Base-by-base conservation (phyloP, 805 yeast species). In the Candida silvatica region DNA sequence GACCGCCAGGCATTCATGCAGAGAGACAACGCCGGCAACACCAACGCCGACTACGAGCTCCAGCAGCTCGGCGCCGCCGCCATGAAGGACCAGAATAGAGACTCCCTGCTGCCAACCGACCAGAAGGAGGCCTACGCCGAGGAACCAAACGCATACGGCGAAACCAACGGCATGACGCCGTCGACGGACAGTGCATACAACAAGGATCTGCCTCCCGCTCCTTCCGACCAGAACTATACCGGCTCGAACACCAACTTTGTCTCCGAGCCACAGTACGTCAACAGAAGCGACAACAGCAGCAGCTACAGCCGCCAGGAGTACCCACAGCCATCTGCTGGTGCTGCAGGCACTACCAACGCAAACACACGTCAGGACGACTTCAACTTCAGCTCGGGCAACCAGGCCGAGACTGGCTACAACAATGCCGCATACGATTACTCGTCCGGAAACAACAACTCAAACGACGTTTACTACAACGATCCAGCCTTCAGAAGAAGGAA, bases 1-100 rank as follows among this genome's bases (percentile, higher is more conserved):
- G 98, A 92, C 54, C 76, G 98, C 55, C 92, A 83, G 34, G 83
- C 96, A n/a, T 92, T 92, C 57, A 83, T 92, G 52, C 69, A 79
- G 49, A 66, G 67, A 37, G 77, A 65, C 37, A 35, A 43, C 31
- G 11, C 29, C 4, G 25, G 36, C 20, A 14, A 26, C 5, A 47
- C 31, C n/a, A 45, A 47, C n/a, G 58, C 58, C 23, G 78, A 69
- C 40, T 63, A 77, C 40, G 90, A 81, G 58, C 67, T 81, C 43
- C 75, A 75, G 52, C 90, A 83, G 2, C 66, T 81, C 35, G 88
- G 87, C 22, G 81, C 80, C 3, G 67, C 77, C 18, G 79, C 78
- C 27, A 71, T 71, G 77, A 70, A 68, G 48, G 80, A 79, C 15
- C 79, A 74, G 46, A 77, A 71, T 36, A 47, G 60, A 37, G 45